These are phyloP conservation scores for Ajuga chamaepitys DNA, from an alignment of 257 asterid species.

Conservation along the genomic window DNA sequence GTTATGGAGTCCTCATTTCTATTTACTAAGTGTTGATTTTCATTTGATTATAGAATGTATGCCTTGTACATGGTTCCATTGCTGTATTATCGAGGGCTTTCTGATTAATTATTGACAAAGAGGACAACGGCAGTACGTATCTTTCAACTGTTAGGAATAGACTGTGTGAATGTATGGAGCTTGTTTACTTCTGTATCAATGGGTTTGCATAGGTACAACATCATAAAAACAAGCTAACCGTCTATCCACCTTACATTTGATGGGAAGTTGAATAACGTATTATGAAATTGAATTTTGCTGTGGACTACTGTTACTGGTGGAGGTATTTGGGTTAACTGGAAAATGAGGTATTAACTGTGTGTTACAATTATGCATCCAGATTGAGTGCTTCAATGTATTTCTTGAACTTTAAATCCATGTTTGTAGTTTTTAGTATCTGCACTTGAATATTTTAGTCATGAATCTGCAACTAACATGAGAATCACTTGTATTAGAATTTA, in stretches of 20 bases:
- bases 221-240: background rate
- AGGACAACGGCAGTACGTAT: background rate
- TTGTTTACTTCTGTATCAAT: no score
- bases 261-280: background rate
- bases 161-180: background rate
- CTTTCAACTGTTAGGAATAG: background rate
- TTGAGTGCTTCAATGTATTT: background rate
- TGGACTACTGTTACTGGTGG: background rate
- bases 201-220: background rate
- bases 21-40: background rate
- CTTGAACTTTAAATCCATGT: background rate
- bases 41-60: background rate
- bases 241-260: background rate
- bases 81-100: background rate
- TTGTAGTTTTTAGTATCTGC: background rate
- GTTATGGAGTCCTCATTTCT: conserved; percentile 2
- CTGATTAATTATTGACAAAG: background rate
- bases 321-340: background rate
- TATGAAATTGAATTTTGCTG: background rate
- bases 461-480: background rate
- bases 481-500: background rate
- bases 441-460: background rate
- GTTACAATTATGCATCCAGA: background rate
- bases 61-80: background rate
- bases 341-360: background rate